phyloP scores from a whole-genome alignment of 176 grass and related monocot species.

The Triticum monococcum region DNA sequence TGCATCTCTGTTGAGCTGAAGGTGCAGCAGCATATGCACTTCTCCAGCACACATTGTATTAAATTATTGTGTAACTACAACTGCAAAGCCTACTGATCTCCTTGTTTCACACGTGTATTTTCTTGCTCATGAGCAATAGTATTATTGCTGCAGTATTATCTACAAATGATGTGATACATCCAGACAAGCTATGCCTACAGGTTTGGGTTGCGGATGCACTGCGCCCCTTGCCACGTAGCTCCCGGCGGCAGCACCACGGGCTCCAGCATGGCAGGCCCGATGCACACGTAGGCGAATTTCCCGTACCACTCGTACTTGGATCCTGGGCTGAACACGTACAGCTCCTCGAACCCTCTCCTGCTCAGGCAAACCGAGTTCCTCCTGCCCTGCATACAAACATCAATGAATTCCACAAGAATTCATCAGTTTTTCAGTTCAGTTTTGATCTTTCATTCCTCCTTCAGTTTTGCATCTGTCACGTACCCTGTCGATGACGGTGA shows the following conservation, averaged over 20 bases:
- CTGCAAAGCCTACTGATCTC: background rate
- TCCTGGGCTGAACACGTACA: slow-evolving; percentile 79
- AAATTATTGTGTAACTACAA: background rate
- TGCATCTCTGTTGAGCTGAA: background rate
- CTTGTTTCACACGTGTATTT: background rate
- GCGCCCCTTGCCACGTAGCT: slow-evolving; percentile 54
- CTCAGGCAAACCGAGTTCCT: slow-evolving; percentile 69
- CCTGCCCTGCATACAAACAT: slow-evolving; percentile 44
- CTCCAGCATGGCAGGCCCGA: slow-evolving; percentile 54
- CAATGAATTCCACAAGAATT: background rate
- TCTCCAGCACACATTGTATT: background rate
- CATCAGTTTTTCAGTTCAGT: background rate
- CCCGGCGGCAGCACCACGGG: slow-evolving; percentile 49
- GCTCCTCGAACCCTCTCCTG: slow-evolving; percentile 69
- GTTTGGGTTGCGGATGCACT: slow-evolving; percentile 71
- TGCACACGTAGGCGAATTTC: slow-evolving; percentile 65
- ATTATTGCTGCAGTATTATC: background rate
- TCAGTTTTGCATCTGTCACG: background rate
- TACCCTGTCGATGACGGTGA: slow-evolving; percentile 78
- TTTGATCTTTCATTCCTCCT: no score
- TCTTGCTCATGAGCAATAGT: background rate
- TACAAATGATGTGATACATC: background rate
- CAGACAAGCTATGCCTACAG: background rate
- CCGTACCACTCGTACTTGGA: slow-evolving; percentile 78
- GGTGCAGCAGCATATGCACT: background rate